Evolutionary conservation across 1,284 basidiomycete genomes (phyloP), one percentile per base, ranked within the genome.

Genomic region (Mycena sp.): DNA sequence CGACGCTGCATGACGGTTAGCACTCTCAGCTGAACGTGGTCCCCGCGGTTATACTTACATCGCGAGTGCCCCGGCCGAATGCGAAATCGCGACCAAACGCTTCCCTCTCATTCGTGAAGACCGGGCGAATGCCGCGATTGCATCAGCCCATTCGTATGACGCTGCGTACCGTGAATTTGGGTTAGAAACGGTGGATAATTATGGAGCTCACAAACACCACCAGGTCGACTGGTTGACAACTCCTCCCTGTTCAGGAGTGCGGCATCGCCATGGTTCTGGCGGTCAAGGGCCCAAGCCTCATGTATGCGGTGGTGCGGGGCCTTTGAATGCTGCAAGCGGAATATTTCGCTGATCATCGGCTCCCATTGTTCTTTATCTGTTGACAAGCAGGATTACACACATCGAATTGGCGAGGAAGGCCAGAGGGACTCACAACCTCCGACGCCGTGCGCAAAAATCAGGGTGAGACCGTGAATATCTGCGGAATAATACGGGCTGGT

Each of bases 261-360:
- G n/a, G 83, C 77, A 55, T 85, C 82, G 5, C 84, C 84, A 51
- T 87, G 85, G 50, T 80, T 85, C 25, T 81, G 83, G 73, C 81
- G 78, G 70, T 86, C 85, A 40, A 86, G 78, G 1, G 81, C 74
- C 83, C 85, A 86, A 35, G 83, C 81, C 65, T 87, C 85, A 3
- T 80, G 76, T 29, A 87, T 76, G 9, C 72, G 73, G 11, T n/a
- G 57, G 25, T 58, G 48, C 50, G 70, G 64, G 3, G 58, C 58
- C 35, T 50, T 41, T 59, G 69, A 44, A 69, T 67, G 53, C 55
- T 77, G 71, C 23, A 74, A 64, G 14, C 67, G 45, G 65, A 85
- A 81, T 6, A 86, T 67, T 11, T 68, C 69, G n/a, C 74, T 64
- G 6, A 87, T 76, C 6, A 77, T 70, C 1, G 79, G 76, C 50